phyloP scores from a whole-genome alignment of 1,284 basidiomycete species.

The Trametes hirsuta region DNA sequence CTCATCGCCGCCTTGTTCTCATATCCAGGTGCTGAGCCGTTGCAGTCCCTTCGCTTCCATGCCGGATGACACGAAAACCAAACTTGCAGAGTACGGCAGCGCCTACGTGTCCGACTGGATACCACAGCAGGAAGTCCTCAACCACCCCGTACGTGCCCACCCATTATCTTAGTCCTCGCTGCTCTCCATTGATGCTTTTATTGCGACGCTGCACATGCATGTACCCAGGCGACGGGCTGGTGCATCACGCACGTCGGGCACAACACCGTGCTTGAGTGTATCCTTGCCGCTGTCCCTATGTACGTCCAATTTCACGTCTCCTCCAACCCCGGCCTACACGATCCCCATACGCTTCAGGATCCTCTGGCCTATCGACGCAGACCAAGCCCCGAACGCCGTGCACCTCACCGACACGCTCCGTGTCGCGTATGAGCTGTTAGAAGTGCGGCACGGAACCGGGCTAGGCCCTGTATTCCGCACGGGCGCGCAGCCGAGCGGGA shows the following conservation, averaged over 20 bases:
- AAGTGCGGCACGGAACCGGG: conserved; percentile 24
- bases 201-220: neutral
- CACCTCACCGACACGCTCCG: conserved; percentile 19
- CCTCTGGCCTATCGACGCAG: conserved; percentile 28
- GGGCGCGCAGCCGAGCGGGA: conserved; percentile 12
- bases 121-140: conserved; percentile 27
- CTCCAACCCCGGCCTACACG: neutral
- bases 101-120: conserved; percentile 21
- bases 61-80: conserved; percentile 16
- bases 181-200: neutral
- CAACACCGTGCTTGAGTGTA: conserved; percentile 25
- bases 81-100: conserved; percentile 11
- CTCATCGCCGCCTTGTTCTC: neutral
- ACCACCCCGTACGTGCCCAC: conserved; percentile 22
- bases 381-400: conserved; percentile 29
- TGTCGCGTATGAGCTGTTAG: conserved; percentile 28
- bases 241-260: conserved; percentile 29
- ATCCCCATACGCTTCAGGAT: neutral
- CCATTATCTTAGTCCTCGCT: neutral
- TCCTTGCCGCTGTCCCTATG: conserved; percentile 22
- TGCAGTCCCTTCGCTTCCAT: conserved; percentile 14
- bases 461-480: conserved; percentile 18
- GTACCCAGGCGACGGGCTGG: conserved; percentile 24
- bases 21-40: conserved; percentile 22
- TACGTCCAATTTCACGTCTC: neutral